Evolutionary conservation across 148 eudicot genomes (phyloP).

Genomic region (Vaccinium myrtillus): DNA sequence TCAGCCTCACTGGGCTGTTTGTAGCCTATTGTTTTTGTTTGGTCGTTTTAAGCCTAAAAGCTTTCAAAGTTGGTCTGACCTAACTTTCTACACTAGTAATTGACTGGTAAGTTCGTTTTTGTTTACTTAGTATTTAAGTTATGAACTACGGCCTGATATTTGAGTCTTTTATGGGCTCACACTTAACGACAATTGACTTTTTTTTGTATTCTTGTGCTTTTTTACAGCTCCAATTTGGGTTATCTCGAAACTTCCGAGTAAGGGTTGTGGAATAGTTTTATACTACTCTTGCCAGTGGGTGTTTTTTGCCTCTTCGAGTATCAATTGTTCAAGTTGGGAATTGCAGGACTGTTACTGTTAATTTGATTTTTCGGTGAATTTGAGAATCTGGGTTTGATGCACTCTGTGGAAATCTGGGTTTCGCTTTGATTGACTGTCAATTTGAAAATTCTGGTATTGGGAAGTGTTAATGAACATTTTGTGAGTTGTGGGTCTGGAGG

Average conservation of each 20-base stretch:
- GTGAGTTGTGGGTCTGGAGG: conserved; percentile 7
- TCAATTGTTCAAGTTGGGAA: neutral
- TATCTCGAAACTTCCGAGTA: neutral
- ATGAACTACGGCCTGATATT: conserved; percentile 1
- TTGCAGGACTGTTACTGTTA: neutral
- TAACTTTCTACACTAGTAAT: conserved; percentile 13
- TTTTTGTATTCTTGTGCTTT: neutral
- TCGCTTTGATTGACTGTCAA: neutral
- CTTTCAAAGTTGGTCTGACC: neutral
- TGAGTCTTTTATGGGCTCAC: neutral
- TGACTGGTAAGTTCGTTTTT: conserved; percentile 17
- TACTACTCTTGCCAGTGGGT: neutral
- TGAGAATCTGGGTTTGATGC: neutral
- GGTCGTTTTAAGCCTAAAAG: neutral
- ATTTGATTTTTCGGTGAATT: neutral
- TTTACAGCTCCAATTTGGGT: neutral
- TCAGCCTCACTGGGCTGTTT: neutral
- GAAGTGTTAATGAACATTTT: neutral
- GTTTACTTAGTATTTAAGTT: neutral
- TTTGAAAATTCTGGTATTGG: conserved; percentile 4
- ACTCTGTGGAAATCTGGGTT: neutral
- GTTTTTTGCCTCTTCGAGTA: neutral
- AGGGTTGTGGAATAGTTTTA: neutral
- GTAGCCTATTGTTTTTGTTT: neutral
- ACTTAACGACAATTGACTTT: neutral